Base-by-base conservation (phyloP, 495 filamentous ascomycete genomes). In the Xylaria acuta region DNA sequence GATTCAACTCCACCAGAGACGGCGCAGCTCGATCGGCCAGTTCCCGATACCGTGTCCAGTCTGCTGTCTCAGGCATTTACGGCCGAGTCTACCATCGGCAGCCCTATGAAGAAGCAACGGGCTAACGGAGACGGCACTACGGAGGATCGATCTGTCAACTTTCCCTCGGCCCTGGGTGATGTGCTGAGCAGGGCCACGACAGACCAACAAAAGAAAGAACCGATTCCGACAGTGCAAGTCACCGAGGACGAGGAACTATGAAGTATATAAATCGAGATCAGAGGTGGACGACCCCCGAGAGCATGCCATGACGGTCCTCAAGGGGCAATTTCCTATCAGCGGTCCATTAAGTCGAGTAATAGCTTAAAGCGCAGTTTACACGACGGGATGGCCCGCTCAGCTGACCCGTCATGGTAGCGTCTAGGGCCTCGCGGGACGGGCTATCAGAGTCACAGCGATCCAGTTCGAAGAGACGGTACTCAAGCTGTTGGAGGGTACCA, bases 101-200 rank as follows among this genome's bases (percentile, higher is more conserved):
- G 92, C 72, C 94, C 94, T 18, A 82, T 94, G 78, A 97, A 97
- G 83, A 95, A 93, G 79, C 91, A 93, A 27, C 85, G 94, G 22
- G 89, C 90, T 5, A 93, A 91, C 78, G 83, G 95, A 38, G 88
- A 90, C 38, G 88, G 85, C 71, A 87, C 89, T n/a, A 77, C 86
- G 51, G 81, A 83, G 49, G 82, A 85, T 72, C 79, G 87, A 32
- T 83, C 88, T 27, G 82, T 81, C 25, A 79, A 72, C 30, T 84
- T 86, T 68, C 79, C 83, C 27, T 73, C 81, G 0, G 82, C 80
- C 18, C 75, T 86, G 53, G 83, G 84, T 53, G 82, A 85, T 75
- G 77, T 86, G 64, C 77, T 85, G 63, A 81, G 82, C 34, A 83
- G 83, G 74, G 81, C 83, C 67, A 76, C 80, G 71, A 80, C 80